These are phyloP conservation scores for Cercospora sp. DNA, from an alignment of 2,329 filamentous ascomycete genomes.

Conservation along the genomic window DNA sequence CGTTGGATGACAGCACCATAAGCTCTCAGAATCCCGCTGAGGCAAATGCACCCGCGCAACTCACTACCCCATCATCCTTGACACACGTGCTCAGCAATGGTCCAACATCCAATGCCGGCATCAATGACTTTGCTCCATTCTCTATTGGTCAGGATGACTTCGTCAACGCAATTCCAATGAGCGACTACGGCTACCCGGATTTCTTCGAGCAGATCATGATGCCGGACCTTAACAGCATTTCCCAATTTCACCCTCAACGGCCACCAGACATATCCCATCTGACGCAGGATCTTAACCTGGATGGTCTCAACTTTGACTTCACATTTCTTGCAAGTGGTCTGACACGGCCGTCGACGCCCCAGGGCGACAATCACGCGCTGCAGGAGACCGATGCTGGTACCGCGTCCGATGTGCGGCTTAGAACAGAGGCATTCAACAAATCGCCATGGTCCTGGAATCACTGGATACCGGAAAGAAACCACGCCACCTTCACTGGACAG, in stretches of 20 bases:
- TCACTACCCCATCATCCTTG: conserved; percentile 15
- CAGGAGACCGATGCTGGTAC: neutral
- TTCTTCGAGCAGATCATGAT: conserved; percentile 38
- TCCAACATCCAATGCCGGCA: neutral
- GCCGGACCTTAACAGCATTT: conserved; percentile 21
- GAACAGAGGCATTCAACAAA: conserved; percentile 30
- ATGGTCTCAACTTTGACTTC: conserved; percentile 32
- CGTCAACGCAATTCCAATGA: neutral
- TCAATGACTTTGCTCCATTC: conserved; percentile 8
- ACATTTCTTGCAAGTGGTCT: conserved; percentile 29
- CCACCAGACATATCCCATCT: conserved; percentile 32
- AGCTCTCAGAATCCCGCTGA: neutral
- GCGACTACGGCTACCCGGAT: conserved; percentile 29
- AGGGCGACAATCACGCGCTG: neutral
- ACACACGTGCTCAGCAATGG: neutral
- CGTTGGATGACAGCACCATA: conserved; percentile 4
- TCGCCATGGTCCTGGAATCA: conserved; percentile 34
- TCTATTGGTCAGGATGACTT: conserved; percentile 5
- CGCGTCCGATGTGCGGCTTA: conserved; percentile 23
- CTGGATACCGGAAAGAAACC: conserved; percentile 31
- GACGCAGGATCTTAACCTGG: conserved; percentile 31
- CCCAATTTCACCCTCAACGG: conserved; percentile 13
- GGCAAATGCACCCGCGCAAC: neutral
- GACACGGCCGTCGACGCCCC: conserved; percentile 25
- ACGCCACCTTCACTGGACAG: conserved; percentile 28